phyloP scores from a whole-genome alignment of 2,329 filamentous ascomycete species.

The Verticillium alfalfae region DNA sequence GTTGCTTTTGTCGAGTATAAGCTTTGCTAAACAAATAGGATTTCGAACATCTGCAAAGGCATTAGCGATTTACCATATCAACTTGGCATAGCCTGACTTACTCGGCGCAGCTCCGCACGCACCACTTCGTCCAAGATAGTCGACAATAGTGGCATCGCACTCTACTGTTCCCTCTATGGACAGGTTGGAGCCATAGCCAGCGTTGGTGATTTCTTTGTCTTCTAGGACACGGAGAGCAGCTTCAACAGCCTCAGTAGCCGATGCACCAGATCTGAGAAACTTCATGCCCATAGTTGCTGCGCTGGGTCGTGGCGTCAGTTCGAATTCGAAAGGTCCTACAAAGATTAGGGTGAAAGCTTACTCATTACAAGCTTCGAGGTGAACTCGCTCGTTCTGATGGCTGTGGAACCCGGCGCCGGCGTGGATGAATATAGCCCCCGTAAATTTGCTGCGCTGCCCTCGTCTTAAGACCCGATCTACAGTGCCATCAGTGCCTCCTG shows the following conservation, averaged over 20 bases:
- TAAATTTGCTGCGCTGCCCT: slow-evolving; percentile 23
- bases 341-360: slow-evolving; percentile 39
- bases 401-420: slow-evolving; percentile 95
- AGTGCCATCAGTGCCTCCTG: slow-evolving; percentile 30
- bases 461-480: slow-evolving; percentile 31
- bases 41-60: slow-evolving; percentile 72
- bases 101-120: slow-evolving; percentile 87
- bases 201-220: slow-evolving; percentile 93
- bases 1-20: slow-evolving; percentile 73
- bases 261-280: slow-evolving; percentile 70
- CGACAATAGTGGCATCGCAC: slow-evolving; percentile 89
- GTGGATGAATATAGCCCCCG: slow-evolving; percentile 86
- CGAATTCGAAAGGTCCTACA: background rate
- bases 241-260: slow-evolving; percentile 84
- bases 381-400: slow-evolving; percentile 73
- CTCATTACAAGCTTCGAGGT: slow-evolving; percentile 85
- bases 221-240: slow-evolving; percentile 83
- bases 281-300: slow-evolving; percentile 81
- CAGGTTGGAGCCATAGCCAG: slow-evolving; percentile 92
- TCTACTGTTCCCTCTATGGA: slow-evolving; percentile 87
- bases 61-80: slow-evolving; percentile 13
- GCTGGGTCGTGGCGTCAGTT: slow-evolving; percentile 36
- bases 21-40: slow-evolving; percentile 79
- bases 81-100: slow-evolving; percentile 39
- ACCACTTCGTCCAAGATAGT: slow-evolving; percentile 85